Evolutionary conservation across 805 yeast species (phyloP), one percentile per base, ranked within the genome.

Genomic region (Barnettozyma californica): DNA sequence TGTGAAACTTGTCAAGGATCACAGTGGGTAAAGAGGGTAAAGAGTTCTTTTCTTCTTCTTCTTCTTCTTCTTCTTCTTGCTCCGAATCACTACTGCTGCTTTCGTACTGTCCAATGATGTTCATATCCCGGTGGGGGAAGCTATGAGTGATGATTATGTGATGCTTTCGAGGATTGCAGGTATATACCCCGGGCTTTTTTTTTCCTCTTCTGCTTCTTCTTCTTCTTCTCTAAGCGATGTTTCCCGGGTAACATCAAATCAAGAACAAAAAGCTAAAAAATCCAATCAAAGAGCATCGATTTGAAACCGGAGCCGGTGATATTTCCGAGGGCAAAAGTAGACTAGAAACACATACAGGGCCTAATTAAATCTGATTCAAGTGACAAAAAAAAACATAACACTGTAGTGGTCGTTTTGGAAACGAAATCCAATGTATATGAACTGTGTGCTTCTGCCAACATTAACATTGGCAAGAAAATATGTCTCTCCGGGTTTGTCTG

Each of bases 1-100:
- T 52, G 10, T 52, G 50, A 29, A 42, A 52, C 38, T 52, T 52
- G 18, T 52, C 55, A 1, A 49, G 38, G 25, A 49, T 31, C 20
- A 43, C 47, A 9, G n/a, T 7, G 4, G 52, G 46, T 7, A 49
- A 11, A 4, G 44, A 29, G 27, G 44, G 44, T 18, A 33, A n/a
- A 14, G 6, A 19, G 44, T 16, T 31, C 9, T 25, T n/a, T n/a
- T n/a, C n/a, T n/a, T n/a, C 42, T 26, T 29, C 41, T 23, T 45
- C 42, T 26, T 29, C 41, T 23, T 45, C 42, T 26, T 29, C 41
- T 23, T 45, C 42, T 26, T 29, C 41, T 23, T 45, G 46, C 20
- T 31, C 44, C 16, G 44, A 41, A n/a, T 47, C 47, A 47, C 50
- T 45, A 47, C 50, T 47, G 21, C 31, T 38, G 43, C 43, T 40